phyloP scores from a whole-genome alignment of 2,329 filamentous ascomycete genomes.

The Colletotrichum australisinense region DNA sequence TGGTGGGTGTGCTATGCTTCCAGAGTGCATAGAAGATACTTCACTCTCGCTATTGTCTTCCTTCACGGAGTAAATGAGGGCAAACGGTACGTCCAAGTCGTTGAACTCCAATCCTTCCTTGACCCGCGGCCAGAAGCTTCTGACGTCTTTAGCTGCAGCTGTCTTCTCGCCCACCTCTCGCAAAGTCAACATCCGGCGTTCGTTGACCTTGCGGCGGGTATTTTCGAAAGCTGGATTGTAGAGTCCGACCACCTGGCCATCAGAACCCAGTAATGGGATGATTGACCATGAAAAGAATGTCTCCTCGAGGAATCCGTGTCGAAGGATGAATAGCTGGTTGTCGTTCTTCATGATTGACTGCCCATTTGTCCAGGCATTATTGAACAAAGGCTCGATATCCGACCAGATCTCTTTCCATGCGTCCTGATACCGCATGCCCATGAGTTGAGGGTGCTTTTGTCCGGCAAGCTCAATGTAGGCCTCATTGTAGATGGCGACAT shows the following conservation, averaged over 20 bases:
- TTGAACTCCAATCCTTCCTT: constrained; percentile 78
- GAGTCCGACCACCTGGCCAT: constrained; percentile 79
- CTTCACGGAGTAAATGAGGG: constrained; percentile 79
- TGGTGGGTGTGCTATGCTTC: constrained; percentile 70
- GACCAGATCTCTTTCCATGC: constrained; percentile 83
- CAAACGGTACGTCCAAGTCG: constrained; percentile 80
- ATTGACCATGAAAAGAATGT: constrained; percentile 87
- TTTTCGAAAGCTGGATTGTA: constrained; percentile 88
- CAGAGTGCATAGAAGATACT: constrained; percentile 77
- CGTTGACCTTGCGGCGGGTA: constrained; percentile 80
- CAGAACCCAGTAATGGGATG: constrained; percentile 79
- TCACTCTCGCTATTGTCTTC: constrained; percentile 77
- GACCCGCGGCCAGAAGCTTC: constrained; percentile 79
- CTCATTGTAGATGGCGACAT: constrained; percentile 78
- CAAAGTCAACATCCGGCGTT: constrained; percentile 82
- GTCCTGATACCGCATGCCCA: constrained; percentile 77
- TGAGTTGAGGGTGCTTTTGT: constrained; percentile 78
- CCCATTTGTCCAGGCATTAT: constrained; percentile 74
- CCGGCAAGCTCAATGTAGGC: constrained; percentile 79
- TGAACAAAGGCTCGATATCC: constrained; percentile 75
- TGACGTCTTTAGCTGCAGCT: constrained; percentile 77
- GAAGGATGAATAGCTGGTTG: constrained; percentile 78
- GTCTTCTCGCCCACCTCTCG: constrained; percentile 83
- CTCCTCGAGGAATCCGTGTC: constrained; percentile 79
- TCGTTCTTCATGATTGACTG: constrained; percentile 89